These are phyloP conservation scores for Penicillium paneum DNA, from an alignment of 2,329 filamentous ascomycete species.

Conservation along the genomic window DNA sequence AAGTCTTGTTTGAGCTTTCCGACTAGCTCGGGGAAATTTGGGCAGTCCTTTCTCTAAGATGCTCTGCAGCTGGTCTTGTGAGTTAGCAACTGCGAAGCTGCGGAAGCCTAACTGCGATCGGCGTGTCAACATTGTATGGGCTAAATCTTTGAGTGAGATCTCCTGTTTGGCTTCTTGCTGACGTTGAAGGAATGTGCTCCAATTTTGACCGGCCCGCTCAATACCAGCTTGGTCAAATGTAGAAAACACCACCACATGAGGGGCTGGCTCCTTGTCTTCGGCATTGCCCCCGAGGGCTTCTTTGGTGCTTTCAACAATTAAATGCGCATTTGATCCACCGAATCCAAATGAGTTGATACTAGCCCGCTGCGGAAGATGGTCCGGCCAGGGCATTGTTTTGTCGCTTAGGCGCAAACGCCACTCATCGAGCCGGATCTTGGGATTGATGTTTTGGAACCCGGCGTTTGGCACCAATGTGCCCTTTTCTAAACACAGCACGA, in stretches of 20 bases:
- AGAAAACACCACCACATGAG: slow-evolving; percentile 17
- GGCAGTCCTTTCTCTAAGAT: slow-evolving; percentile 9
- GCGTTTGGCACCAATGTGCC: slow-evolving; percentile 45
- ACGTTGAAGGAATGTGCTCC: slow-evolving; percentile 12
- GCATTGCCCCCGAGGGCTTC: slow-evolving; percentile 8
- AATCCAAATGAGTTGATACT: slow-evolving; percentile 31
- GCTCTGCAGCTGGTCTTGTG: slow-evolving; percentile 10
- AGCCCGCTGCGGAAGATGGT: slow-evolving; percentile 15
- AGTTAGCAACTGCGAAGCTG: slow-evolving; percentile 19
- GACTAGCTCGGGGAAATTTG: slow-evolving; percentile 15
- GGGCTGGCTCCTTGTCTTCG: slow-evolving; percentile 9
- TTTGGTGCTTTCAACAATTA: slow-evolving; percentile 21
- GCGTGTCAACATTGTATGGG: slow-evolving; percentile 18
- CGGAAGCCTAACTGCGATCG: slow-evolving; percentile 20
- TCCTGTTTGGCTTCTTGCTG: slow-evolving; percentile 8
- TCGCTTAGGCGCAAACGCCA: slow-evolving; percentile 17
- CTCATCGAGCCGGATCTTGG: slow-evolving; percentile 35
- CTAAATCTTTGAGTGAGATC: slow-evolving; percentile 6
- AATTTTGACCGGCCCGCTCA: slow-evolving; percentile 13
- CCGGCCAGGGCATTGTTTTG: slow-evolving; percentile 21
- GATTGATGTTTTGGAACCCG: slow-evolving; percentile 44
- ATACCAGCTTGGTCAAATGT: slow-evolving; percentile 19
- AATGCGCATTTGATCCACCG: slow-evolving; percentile 28
- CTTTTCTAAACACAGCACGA: slow-evolving; percentile 43
- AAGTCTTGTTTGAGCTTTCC: slow-evolving; percentile 14